These are phyloP conservation scores for Xerocomellus chrysenteron DNA, from an alignment of 768 basidiomycete species.

Conservation along the genomic window DNA sequence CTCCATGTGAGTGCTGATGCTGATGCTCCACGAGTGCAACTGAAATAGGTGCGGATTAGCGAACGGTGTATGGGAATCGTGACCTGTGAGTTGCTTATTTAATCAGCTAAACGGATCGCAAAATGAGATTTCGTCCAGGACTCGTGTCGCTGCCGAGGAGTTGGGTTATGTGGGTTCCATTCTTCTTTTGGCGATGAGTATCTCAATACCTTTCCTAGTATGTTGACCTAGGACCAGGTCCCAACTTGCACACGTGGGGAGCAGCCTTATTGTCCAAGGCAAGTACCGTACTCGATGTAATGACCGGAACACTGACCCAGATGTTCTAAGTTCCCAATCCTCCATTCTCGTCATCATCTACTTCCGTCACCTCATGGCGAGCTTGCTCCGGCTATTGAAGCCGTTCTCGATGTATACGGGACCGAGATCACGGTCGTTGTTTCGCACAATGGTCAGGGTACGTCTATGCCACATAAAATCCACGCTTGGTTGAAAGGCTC, in stretches of 20 bases:
- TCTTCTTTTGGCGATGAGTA: not conserved
- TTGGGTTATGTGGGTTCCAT: constrained; percentile 68
- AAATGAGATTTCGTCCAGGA: constrained; percentile 42
- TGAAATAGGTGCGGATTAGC: constrained; percentile 36
- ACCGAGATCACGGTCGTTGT: constrained; percentile 81
- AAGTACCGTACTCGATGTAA: not conserved
- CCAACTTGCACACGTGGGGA: constrained; percentile 89
- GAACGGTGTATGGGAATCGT: constrained; percentile 78
- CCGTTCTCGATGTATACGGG: constrained; percentile 76
- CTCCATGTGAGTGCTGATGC: constrained; percentile 56
- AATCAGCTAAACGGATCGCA: not conserved
- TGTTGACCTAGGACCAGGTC: constrained; percentile 86
- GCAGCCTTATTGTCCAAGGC: constrained; percentile 80
- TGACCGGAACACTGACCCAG: not conserved
- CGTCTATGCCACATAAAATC: constrained; percentile 1
- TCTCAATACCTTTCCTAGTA: constrained; percentile 45
- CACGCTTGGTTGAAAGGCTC: not conserved
- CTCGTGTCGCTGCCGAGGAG: constrained; percentile 73
- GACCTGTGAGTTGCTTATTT: constrained; percentile 56
- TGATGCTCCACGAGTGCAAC: not conserved
- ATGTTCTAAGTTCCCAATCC: constrained; percentile 71
- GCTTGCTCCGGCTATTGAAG: constrained; percentile 88
- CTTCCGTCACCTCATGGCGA: constrained; percentile 85
- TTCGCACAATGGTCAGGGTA: constrained; percentile 89
- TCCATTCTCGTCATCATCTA: constrained; percentile 82